Conservation (phyloP, 2,329 filamentous ascomycete species). For the Paramyrothecium roridum region DNA sequence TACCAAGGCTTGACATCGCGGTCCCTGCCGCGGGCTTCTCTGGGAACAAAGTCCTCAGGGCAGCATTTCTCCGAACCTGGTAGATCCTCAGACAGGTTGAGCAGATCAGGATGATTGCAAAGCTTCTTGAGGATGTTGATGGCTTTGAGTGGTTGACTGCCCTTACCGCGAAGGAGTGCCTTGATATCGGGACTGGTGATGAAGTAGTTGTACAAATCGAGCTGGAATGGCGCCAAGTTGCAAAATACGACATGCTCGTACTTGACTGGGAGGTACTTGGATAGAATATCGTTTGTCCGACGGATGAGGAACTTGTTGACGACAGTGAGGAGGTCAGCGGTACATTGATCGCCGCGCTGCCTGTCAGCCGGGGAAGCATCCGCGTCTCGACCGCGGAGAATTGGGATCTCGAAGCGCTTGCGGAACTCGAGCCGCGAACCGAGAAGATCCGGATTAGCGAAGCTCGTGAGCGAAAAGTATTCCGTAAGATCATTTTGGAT, state of each 20-base stretch:
- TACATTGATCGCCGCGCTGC: constrained; percentile 77
- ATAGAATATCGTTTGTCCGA: constrained; percentile 94
- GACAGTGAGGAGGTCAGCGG: constrained; percentile 73
- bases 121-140: constrained; percentile 97
- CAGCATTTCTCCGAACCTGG: constrained; percentile 80
- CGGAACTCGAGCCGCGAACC: constrained; percentile 88
- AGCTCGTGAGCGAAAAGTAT: constrained; percentile 94
- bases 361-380: constrained; percentile 81
- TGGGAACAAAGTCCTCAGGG: constrained; percentile 84
- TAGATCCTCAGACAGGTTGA: constrained; percentile 78
- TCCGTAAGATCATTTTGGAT: constrained; percentile 99
- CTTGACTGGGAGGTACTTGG: constrained; percentile 96
- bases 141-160: constrained; percentile 92
- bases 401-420: constrained; percentile 90
- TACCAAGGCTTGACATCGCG: constrained; percentile 94
- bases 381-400: constrained; percentile 86
- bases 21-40: constrained; percentile 82
- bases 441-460: constrained; percentile 90
- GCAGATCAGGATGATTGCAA: constrained; percentile 94
- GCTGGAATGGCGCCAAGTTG: constrained; percentile 87
- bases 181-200: constrained; percentile 95
- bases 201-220: constrained; percentile 94
- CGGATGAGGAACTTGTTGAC: constrained; percentile 99
- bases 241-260: constrained; percentile 99
- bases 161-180: constrained; percentile 85